Evolutionary conservation across 2,329 filamentous ascomycete genomes (phyloP).

Genomic region (Colletotrichum sp.): DNA sequence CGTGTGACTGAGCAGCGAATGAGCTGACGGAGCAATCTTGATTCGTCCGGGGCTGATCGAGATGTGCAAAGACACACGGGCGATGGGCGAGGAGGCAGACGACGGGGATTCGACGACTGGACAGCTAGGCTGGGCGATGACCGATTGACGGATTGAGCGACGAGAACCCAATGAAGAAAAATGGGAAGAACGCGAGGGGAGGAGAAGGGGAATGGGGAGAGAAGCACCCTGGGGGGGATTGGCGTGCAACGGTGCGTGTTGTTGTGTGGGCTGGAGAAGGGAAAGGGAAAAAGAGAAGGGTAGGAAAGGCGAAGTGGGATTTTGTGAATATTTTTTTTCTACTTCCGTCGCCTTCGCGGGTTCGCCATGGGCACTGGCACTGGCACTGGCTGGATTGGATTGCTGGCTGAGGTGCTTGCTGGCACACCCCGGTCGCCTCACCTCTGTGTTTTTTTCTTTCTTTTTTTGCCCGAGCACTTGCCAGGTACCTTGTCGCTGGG

Average conservation of each 20-base stretch:
- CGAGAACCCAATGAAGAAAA: constrained; percentile 34
- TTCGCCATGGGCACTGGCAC: constrained; percentile 7
- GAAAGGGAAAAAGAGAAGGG: constrained; percentile 17
- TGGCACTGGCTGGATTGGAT: neutral
- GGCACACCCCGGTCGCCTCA: constrained; percentile 2
- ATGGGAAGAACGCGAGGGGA: constrained; percentile 34
- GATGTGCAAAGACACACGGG: constrained; percentile 3
- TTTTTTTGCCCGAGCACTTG: constrained; percentile 6
- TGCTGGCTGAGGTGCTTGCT: neutral
- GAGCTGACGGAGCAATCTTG: constrained; percentile 11
- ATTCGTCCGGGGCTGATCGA: constrained; percentile 9
- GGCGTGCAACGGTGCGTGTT: constrained; percentile 47
- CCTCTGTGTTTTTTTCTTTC: neutral
- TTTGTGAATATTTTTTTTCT: constrained; percentile 22
- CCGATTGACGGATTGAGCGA: constrained; percentile 1
- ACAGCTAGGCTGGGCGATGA: constrained; percentile 25
- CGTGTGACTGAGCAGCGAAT: constrained; percentile 7
- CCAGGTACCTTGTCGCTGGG: neutral
- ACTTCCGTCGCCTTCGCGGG: constrained; percentile 7
- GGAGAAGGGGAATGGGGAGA: constrained; percentile 30
- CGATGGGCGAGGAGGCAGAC: neutral
- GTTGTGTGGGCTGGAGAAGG: constrained; percentile 24
- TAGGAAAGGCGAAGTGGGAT: constrained; percentile 17
- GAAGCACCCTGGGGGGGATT: constrained; percentile 47
- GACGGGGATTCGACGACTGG: constrained; percentile 14